Base-by-base conservation (phyloP, 345 rosid genomes). In the Syzygium aromaticum region DNA sequence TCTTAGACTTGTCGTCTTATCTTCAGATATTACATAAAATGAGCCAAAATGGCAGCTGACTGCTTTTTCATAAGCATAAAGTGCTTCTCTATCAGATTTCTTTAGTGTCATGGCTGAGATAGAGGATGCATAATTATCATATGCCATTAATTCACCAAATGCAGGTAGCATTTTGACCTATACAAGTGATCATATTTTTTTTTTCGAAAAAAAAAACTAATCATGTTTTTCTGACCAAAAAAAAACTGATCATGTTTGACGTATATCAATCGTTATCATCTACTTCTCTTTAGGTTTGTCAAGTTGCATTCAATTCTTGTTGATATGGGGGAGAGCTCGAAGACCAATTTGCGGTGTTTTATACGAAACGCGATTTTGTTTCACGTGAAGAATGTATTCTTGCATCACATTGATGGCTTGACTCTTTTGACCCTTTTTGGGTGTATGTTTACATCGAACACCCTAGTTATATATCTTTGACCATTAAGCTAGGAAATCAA, bases 1-100 rank as follows among this genome's bases (percentile, higher is more conserved):
- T 91, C 94, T 97, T 84, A 99, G 99, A 38, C 95, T 96, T 77
- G 98, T 97, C 88, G 93, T 97, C 93, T 88, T 97, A 90, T 94
- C 98, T 59, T 95, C 90, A 95, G 95, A 95, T 93, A 92, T 25
- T 86, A 4, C 33, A 80, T 87, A 11, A 33, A 67, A 2, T 33
- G 46, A 67, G 25, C 46, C 93, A 87, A 54, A 52, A 28, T 33
- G 19, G 25, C 25, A 33, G 23, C 46, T 19, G 1, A 33, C 19
- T 23, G 78, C 23, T 33, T 88, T 40, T 80, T 16, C 86, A 84
- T 61, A 63, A 33, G 78, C 46, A 33, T 4, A 67, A 30, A 67
- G 78, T 67, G 80, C 23, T 67, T 9, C 80, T 67, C 25, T 17
- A 33, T 67, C 25, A 33, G 46, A 21, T 17, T 67, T 38, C 14